Percentiles rank a stretch among this genome's conserved stretches.
These are phyloP conservation scores for Dryadomyces sulphureus DNA, from an alignment of 2,329 filamentous ascomycete species.

Conservation along the genomic window DNA sequence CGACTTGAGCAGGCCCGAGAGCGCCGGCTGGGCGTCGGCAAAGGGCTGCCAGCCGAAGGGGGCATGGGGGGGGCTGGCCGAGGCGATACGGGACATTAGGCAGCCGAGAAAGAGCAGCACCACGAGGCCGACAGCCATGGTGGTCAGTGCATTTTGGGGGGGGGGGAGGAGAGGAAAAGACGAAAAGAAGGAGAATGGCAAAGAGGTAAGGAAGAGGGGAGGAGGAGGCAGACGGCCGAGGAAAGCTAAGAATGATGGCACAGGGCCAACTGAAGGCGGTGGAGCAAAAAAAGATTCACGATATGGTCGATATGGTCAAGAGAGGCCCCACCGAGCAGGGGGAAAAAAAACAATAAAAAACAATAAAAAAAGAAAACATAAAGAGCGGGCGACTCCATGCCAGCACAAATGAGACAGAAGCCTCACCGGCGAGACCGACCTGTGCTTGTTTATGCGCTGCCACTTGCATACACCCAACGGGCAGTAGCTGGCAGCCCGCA, in stretches of 20 bases:
- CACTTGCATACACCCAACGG: too few relatives aligned
- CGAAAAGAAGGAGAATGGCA: not conserved
- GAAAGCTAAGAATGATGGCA: not conserved
- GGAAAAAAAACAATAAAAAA: not conserved
- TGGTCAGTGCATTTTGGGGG: constrained; percentile 3
- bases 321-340: not conserved
- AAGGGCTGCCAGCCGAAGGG: constrained; percentile 5
- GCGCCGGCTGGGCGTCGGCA: constrained; percentile 10
- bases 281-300: not conserved
- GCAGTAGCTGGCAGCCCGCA: not conserved
- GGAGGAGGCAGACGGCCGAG: not conserved
- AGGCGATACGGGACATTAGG: not conserved
- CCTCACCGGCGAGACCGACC: not conserved
- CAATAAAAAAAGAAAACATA: not conserved
- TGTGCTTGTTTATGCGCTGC: too few relatives aligned
- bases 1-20: constrained; percentile 7
- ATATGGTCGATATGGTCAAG: not conserved
- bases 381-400: too few relatives aligned
- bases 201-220: not conserved
- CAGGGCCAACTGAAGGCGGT: not conserved
- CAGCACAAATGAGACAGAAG: not conserved
- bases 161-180: not conserved
- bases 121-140: constrained; percentile 8
- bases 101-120: constrained; percentile 4
- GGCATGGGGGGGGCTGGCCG: not conserved